Percentiles rank a stretch among this genome's conserved stretches.
These are phyloP conservation scores for Populus simonii DNA, from an alignment of 345 rosid genomes.

Conservation along the genomic window DNA sequence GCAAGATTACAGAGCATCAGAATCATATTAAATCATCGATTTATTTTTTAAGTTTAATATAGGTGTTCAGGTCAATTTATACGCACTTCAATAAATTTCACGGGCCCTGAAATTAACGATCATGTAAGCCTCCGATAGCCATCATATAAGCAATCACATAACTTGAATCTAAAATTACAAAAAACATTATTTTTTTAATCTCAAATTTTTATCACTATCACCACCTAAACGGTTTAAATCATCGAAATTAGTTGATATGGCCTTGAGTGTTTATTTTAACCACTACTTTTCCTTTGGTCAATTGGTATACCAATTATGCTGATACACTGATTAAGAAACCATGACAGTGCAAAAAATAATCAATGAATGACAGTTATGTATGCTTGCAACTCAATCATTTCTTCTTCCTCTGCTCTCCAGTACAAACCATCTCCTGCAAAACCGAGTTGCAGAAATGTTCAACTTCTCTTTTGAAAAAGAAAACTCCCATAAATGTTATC, in stretches of 20 bases:
- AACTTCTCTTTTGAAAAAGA: neutral
- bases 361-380: neutral
- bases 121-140: too few species aligned
- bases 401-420: constrained; percentile 48
- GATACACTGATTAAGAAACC: neutral
- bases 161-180: too few species aligned
- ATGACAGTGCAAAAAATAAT: neutral
- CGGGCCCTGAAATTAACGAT: too few species aligned
- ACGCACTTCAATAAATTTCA: too few species aligned
- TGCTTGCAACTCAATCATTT: constrained; percentile 22
- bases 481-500: neutral
- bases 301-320: neutral
- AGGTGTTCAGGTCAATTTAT: too few species aligned
- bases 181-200: too few species aligned
- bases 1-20: neutral
- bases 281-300: neutral
- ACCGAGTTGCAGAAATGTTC: neutral
- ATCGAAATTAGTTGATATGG: too few species aligned
- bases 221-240: too few species aligned
- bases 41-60: too few species aligned
- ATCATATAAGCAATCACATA: too few species aligned
- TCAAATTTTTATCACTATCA: too few species aligned
- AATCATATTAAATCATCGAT: too few species aligned
- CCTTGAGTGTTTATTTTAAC: neutral
- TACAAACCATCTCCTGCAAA: constrained; percentile 37